Base-by-base conservation (phyloP, 176 grass and related monocot genomes). In the Raddia distichophylla region DNA sequence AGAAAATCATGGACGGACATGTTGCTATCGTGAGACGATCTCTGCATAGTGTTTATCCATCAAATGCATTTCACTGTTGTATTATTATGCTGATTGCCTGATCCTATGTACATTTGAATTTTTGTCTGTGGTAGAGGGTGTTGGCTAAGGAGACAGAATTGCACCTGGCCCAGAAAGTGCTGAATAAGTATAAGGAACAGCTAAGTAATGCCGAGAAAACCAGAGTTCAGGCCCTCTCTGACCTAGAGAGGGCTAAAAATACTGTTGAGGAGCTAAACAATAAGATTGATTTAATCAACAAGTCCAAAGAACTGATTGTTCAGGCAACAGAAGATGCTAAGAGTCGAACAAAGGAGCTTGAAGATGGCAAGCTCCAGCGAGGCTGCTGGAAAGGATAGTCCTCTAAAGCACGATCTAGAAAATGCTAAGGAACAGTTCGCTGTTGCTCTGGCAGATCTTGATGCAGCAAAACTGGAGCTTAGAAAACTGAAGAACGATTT, bases 131-230 rank as follows among this genome's bases (percentile, higher is more conserved):
- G 67, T 63, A 97, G 91, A 80, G 83, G 77, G 86, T 80, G 55
- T 86, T 92, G 61, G 90, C 94, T 14, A 97, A 97, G 77, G 92
- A 97, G 79, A 94, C 92, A 17, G 87, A 97, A 77, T 73, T 94
- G 70, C 92, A 97, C 86, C 76, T 92, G 56, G 94, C 90, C 43
- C 92, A 94, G 81, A 92, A 89, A 71, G 94, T 92, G 78, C 80
- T 94, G 73, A 94, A 90, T 77, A 97, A 94, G 89, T 97, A 91
- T 77, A 97, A 91, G 85, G 94, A 94, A 83, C 90, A 97, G 14
- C 90, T 94, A 44, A 79, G 77, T 48, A 94, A 91, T 81, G 92
- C 94, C 61, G 94, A 94, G 79, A 89, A 77, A 69, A 97, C 88
- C 49, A 93, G 80, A 51, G 75, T 73, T 16, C 94, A 94, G 22